These are phyloP conservation scores for Taphrina communis DNA, from an alignment of 1,139 yeast genomes.

Conservation along the genomic window DNA sequence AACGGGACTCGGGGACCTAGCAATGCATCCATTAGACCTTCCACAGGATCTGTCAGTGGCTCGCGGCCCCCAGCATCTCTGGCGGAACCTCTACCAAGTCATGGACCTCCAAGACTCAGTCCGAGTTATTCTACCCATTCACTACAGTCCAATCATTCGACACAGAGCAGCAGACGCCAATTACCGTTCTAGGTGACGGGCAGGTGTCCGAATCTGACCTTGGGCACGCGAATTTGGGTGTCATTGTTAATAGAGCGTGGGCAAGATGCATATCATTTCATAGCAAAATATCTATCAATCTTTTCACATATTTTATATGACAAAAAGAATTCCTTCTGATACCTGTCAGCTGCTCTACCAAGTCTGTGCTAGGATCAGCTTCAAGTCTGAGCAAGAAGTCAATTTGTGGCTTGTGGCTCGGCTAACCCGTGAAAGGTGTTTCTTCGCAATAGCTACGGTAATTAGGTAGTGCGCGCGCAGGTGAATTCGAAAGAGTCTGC, in stretches of 20 bases:
- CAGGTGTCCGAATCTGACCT: neutral
- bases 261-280: constrained; percentile 3
- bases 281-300: neutral
- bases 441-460: neutral
- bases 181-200: constrained; percentile 1
- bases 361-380: too few species aligned
- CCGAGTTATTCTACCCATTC: constrained; percentile 12
- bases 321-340: too few species aligned
- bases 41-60: neutral
- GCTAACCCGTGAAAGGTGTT: neutral
- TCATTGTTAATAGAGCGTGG: constrained; percentile 1
- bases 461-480: too few species aligned
- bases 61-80: neutral
- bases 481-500: too few species aligned
- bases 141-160: constrained; percentile 3
- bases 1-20: neutral
- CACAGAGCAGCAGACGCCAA: constrained; percentile 11
- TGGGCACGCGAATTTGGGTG: neutral
- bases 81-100: neutral
- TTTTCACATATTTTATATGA: neutral
- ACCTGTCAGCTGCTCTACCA: too few species aligned
- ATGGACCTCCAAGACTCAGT: constrained; percentile 6
- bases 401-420: constrained; percentile 1
- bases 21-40: neutral
- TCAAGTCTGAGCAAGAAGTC: neutral